Conservation (phyloP, 805 yeast genomes). For the Starmerella tilneyi region DNA sequence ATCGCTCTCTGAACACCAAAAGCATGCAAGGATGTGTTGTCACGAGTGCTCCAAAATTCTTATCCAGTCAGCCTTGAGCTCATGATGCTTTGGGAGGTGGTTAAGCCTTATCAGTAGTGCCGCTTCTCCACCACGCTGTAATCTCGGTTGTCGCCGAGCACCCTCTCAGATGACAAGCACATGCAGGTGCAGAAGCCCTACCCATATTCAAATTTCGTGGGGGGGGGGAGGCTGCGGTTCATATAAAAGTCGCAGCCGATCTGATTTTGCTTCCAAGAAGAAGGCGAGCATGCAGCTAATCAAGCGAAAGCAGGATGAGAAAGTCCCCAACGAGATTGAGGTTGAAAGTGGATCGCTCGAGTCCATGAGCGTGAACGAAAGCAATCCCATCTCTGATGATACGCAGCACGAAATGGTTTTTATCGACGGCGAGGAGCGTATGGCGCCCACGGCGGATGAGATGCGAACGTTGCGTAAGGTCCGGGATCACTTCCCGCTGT, state of each 20-base stretch:
- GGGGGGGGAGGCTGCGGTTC: background rate
- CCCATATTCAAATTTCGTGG: background rate
- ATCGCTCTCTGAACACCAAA: too few species aligned
- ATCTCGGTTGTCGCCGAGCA: too few species aligned
- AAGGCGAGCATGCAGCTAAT: background rate
- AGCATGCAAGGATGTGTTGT: too few species aligned
- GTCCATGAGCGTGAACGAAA: background rate
- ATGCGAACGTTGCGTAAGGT: slow-evolving; percentile 44
- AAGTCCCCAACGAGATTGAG: slow-evolving; percentile 9
- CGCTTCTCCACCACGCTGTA: too few species aligned
- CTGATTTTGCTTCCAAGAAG: background rate
- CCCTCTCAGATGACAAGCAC: too few species aligned
- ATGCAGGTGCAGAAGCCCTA: too few species aligned
- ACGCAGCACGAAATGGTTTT: background rate
- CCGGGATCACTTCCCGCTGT: slow-evolving; percentile 41
- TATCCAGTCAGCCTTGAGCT: too few species aligned
- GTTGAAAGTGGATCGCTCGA: background rate
- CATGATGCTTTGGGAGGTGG: too few species aligned
- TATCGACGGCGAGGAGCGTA: slow-evolving; percentile 8
- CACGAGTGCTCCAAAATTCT: too few species aligned
- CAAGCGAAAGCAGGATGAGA: background rate
- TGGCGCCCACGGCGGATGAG: slow-evolving; percentile 44
- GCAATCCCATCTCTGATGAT: background rate
- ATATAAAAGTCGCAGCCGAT: background rate
- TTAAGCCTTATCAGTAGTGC: too few species aligned